Conservation (phyloP, 2,329 filamentous ascomycete species). For the Calonectria multiphialidica region DNA sequence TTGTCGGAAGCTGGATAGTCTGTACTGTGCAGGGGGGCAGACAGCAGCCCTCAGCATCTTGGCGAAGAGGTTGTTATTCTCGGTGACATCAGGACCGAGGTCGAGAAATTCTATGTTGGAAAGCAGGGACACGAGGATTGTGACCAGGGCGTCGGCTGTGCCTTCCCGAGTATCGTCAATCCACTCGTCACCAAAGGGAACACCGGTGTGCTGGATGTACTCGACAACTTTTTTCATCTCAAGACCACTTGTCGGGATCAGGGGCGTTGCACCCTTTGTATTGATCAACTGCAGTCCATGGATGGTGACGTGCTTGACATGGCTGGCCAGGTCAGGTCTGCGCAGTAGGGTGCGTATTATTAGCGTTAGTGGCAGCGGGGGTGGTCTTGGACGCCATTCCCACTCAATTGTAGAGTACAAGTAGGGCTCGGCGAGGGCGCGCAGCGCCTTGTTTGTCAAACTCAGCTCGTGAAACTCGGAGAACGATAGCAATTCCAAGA, state of each 20-base stretch:
- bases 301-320: background rate
- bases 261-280: background rate
- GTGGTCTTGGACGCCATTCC: background rate
- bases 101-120: background rate
- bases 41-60: background rate
- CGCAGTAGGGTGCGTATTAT: slow-evolving; percentile 1
- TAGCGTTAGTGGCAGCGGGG: background rate
- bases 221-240: background rate
- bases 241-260: background rate
- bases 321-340: background rate
- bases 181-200: background rate
- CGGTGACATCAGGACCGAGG: background rate
- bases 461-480: background rate
- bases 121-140: background rate
- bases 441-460: background rate
- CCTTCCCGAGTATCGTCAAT: background rate
- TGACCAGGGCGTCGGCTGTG: background rate
- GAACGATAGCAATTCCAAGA: background rate
- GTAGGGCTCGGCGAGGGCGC: background rate
- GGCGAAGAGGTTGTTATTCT: background rate
- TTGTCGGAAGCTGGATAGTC: background rate
- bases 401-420: background rate
- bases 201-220: background rate
- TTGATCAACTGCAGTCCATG: background rate
- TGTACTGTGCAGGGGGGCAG: background rate